phyloP scores from a whole-genome alignment of 495 filamentous ascomycete genomes.

The Penicillium atrosanguineum region DNA sequence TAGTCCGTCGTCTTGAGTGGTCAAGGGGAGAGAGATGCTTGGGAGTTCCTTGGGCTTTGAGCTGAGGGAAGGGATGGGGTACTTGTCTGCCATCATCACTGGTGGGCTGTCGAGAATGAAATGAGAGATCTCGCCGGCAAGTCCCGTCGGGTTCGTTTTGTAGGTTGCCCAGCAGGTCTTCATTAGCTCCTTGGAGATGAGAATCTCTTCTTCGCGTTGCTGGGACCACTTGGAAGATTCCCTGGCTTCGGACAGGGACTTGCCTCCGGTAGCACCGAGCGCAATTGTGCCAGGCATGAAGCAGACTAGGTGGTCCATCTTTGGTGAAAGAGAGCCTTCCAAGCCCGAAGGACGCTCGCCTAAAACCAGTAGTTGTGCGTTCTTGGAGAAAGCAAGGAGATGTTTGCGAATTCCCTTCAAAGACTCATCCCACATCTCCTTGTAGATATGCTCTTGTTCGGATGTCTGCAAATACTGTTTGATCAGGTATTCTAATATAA shows the following conservation, averaged over 20 bases:
- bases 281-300: slow-evolving; percentile 97
- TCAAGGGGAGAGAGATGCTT: slow-evolving; percentile 34
- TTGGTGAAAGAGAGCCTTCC: slow-evolving; percentile 60
- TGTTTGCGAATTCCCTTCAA: slow-evolving; percentile 85
- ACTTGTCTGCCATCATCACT: slow-evolving; percentile 40
- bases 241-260: slow-evolving; percentile 69
- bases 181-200: slow-evolving; percentile 82
- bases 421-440: slow-evolving; percentile 89
- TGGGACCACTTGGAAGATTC: slow-evolving; percentile 67
- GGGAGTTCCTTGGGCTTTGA: slow-evolving; percentile 29
- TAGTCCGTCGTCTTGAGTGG: slow-evolving; percentile 19
- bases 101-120: slow-evolving; percentile 66
- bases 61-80: slow-evolving; percentile 28
- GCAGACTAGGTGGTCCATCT: slow-evolving; percentile 98
- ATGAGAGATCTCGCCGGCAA: slow-evolving; percentile 89
- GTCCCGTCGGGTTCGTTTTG: slow-evolving; percentile 76
- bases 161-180: slow-evolving; percentile 99
- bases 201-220: slow-evolving; percentile 81
- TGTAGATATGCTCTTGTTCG: slow-evolving; percentile 79
- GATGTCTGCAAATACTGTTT: slow-evolving; percentile 96
- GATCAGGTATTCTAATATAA: slow-evolving; percentile 75
- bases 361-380: slow-evolving; percentile 77
- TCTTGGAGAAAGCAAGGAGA: slow-evolving; percentile 81
- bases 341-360: slow-evolving; percentile 82
- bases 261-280: slow-evolving; percentile 78